Conservation (phyloP, 163 green algal genomes). For the Scenedesmus sp. region DNA sequence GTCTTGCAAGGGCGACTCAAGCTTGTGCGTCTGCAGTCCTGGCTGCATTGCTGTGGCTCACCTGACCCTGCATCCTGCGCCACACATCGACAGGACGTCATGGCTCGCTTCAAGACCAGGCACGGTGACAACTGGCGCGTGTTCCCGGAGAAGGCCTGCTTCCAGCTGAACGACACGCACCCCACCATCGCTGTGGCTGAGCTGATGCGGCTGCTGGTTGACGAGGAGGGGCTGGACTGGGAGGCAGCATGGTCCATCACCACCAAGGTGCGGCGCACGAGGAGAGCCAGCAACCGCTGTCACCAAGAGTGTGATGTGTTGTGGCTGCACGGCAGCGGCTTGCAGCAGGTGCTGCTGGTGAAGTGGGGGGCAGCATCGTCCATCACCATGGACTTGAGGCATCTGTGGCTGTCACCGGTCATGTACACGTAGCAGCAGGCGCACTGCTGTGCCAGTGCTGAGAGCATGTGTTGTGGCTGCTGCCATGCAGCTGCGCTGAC, state of each 20-base stretch:
- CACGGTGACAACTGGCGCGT: constrained; percentile 73
- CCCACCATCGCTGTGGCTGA: constrained; percentile 97
- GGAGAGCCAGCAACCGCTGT: neutral
- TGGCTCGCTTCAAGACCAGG: constrained; percentile 76
- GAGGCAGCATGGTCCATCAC: constrained; percentile 92
- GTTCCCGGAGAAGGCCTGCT: constrained; percentile 90
- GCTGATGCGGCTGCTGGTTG: constrained; percentile 99
- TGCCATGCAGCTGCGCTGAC: neutral
- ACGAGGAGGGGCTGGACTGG: constrained; percentile 94
- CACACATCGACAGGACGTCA: constrained; percentile 81
- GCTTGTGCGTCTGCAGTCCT: neutral
- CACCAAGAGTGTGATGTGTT: too few relatives aligned
- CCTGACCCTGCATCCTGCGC: neutral
- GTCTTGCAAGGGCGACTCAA: neutral
- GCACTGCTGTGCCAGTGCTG: neutral
- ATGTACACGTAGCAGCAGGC: too few relatives aligned
- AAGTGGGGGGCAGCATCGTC: too few relatives aligned
- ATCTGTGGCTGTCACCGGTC: too few relatives aligned
- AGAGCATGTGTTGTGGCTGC: neutral
- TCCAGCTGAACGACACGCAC: constrained; percentile 99
- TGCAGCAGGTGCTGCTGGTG: too few relatives aligned
- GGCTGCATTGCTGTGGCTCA: too few relatives aligned
- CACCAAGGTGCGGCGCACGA: constrained; percentile 69
- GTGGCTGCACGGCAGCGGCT: too few relatives aligned
- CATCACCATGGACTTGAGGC: too few relatives aligned